A percentile compares a stretch with the other conserved stretches of the same genome.
These are phyloP conservation scores for Neodidymelliopsis sp. DNA, from an alignment of 2,329 filamentous ascomycete species.

Conservation along the genomic window DNA sequence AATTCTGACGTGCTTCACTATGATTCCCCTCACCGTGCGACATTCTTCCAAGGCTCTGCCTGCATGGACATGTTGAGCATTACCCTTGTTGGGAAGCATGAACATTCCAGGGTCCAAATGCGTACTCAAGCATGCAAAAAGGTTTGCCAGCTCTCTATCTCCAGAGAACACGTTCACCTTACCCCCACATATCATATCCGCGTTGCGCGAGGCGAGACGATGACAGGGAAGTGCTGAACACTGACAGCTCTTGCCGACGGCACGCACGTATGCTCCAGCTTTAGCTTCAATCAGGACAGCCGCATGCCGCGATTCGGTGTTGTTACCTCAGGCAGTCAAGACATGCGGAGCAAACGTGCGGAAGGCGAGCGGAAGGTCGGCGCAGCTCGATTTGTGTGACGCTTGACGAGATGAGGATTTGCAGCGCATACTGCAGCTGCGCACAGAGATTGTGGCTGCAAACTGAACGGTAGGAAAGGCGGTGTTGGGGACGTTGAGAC, in stretches of 20 bases:
- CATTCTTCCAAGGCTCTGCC: neutral
- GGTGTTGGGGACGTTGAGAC: neutral
- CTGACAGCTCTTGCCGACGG: neutral
- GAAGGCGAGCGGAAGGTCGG: neutral
- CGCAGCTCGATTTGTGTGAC: slow-evolving; percentile 7
- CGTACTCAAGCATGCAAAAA: neutral
- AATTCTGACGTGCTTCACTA: neutral
- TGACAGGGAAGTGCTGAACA: slow-evolving; percentile 3
- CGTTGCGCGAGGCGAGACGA: neutral
- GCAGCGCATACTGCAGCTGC: slow-evolving; percentile 7
- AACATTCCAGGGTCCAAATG: neutral
- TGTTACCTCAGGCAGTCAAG: slow-evolving; percentile 7
- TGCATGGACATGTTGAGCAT: neutral
- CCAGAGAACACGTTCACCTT: neutral
- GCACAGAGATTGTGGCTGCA: neutral
- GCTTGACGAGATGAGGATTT: slow-evolving; percentile 11
- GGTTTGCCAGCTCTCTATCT: slow-evolving; percentile 1
- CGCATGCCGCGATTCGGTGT: neutral
- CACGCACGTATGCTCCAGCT: slow-evolving; percentile 3
- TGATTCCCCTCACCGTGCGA: neutral
- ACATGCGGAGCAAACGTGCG: neutral
- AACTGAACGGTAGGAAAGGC: slow-evolving; percentile 7
- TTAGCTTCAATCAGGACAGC: slow-evolving; percentile 2
- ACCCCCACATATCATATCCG: neutral
- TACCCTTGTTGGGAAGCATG: neutral